Conservation (phyloP, 2,329 filamentous ascomycete genomes). For the Colletotrichum cordylinicola region DNA sequence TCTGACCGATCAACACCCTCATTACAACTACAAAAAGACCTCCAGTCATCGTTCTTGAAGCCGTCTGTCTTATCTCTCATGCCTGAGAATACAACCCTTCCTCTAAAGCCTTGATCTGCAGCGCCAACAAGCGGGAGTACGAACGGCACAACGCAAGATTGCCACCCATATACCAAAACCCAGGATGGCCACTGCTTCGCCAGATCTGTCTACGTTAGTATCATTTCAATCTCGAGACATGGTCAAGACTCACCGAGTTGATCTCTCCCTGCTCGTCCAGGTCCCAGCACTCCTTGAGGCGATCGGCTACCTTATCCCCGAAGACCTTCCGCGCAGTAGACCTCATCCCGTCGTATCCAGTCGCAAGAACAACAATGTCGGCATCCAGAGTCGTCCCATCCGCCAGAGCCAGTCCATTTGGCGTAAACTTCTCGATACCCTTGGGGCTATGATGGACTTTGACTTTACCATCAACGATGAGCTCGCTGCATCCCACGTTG, state of each 20-base stretch:
- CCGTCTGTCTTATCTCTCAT: constrained; percentile 3
- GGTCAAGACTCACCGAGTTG: not conserved
- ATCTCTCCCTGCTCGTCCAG: constrained; percentile 64
- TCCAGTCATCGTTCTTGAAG: not conserved
- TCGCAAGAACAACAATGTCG: constrained; percentile 69
- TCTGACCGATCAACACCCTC: not conserved
- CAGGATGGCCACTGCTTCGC: constrained; percentile 65
- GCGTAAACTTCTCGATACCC: constrained; percentile 52
- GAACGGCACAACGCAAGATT: constrained; percentile 68
- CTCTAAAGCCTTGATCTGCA: constrained; percentile 56
- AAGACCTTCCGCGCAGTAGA: constrained; percentile 66
- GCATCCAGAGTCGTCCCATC: constrained; percentile 64
- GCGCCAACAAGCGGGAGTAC: constrained; percentile 59
- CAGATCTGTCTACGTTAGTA: constrained; percentile 48
- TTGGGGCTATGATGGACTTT: constrained; percentile 65
- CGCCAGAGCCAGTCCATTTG: constrained; percentile 49
- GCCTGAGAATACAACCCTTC: constrained; percentile 39
- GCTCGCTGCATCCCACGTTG: constrained; percentile 67
- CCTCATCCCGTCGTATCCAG: constrained; percentile 73
- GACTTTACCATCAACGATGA: constrained; percentile 69
- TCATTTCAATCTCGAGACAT: not conserved
- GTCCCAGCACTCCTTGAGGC: constrained; percentile 66
- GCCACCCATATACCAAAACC: constrained; percentile 71
- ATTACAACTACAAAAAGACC: not conserved
- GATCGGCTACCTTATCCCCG: constrained; percentile 65